These are phyloP conservation scores for Trametes pubescens DNA, from an alignment of 1,284 basidiomycete species.

Conservation along the genomic window DNA sequence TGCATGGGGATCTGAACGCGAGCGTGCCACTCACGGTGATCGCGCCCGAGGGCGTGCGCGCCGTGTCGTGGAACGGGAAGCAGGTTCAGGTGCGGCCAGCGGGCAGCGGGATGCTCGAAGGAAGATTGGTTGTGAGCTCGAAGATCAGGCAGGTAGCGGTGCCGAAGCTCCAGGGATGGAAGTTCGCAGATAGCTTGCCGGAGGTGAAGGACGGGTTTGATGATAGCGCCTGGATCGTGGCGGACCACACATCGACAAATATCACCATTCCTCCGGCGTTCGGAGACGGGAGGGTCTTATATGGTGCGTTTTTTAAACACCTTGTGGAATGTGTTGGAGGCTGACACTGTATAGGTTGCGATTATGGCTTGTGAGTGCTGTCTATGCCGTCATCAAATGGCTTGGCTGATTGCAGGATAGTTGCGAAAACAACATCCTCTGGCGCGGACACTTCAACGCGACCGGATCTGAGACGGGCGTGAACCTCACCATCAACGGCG, in stretches of 20 bases:
- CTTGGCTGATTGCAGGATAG: slow-evolving; percentile 45
- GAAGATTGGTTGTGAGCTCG: slow-evolving; percentile 34
- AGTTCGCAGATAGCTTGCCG: slow-evolving; percentile 74
- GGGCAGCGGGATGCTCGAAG: slow-evolving; percentile 35
- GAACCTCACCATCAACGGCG: slow-evolving; percentile 81
- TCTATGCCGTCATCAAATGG: not conserved
- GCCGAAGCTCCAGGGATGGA: slow-evolving; percentile 66
- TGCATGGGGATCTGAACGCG: slow-evolving; percentile 58
- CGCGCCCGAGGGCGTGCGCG: slow-evolving; percentile 55
- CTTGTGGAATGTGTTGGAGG: no score
- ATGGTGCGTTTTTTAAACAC: slow-evolving; percentile 47
- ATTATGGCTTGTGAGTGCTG: slow-evolving; percentile 77
- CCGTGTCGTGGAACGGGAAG: slow-evolving; percentile 77
- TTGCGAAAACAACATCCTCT: slow-evolving; percentile 81
- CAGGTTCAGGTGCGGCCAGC: slow-evolving; percentile 45
- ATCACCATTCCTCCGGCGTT: slow-evolving; percentile 72
- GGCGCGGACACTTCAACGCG: slow-evolving; percentile 80
- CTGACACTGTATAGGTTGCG: slow-evolving; percentile 55
- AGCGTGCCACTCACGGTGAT: slow-evolving; percentile 56
- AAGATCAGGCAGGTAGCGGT: slow-evolving; percentile 33
- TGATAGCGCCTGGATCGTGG: slow-evolving; percentile 69
- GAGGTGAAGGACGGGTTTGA: slow-evolving; percentile 65
- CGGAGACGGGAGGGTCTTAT: slow-evolving; percentile 76
- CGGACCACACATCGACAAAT: slow-evolving; percentile 75
- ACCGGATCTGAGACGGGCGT: slow-evolving; percentile 65